A percentile compares a stretch with the other conserved stretches of the same genome.
Evolutionary conservation across 768 basidiomycete genomes (phyloP).

Genomic region (Phanerodontia chrysosporium): DNA sequence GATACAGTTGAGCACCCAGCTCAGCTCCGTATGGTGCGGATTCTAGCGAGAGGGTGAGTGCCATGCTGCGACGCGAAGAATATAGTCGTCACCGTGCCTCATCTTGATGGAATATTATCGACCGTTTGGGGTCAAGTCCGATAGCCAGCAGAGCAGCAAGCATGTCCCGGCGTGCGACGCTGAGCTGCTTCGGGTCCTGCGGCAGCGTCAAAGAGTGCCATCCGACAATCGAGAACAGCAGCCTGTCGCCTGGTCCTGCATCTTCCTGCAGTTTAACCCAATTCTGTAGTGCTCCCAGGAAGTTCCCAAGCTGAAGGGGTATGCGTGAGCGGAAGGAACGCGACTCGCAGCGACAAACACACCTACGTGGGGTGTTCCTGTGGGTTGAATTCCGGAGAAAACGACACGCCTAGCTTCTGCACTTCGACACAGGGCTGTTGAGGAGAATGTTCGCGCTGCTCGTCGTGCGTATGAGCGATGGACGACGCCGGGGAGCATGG

Average conservation of each 20-base stretch:
- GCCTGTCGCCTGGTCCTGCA: slow-evolving; percentile 50
- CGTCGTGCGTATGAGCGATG: neutral
- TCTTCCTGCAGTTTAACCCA: slow-evolving; percentile 80
- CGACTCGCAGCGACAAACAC: neutral
- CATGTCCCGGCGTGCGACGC: slow-evolving; percentile 65
- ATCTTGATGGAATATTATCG: slow-evolving; percentile 83
- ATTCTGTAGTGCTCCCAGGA: slow-evolving; percentile 84
- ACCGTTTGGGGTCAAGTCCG: slow-evolving; percentile 75
- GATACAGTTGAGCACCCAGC: slow-evolving; percentile 86
- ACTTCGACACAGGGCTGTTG: neutral
- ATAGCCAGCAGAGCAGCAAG: slow-evolving; percentile 80
- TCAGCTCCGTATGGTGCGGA: slow-evolving; percentile 76
- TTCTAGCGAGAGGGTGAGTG: slow-evolving; percentile 44
- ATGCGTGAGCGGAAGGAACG: neutral
- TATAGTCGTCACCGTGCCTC: slow-evolving; percentile 48
- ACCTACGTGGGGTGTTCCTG: slow-evolving; percentile 83
- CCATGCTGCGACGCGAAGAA: neutral
- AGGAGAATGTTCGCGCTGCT: neutral
- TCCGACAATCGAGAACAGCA: slow-evolving; percentile 87
- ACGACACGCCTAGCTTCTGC: slow-evolving; percentile 37
- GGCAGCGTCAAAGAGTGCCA: slow-evolving; percentile 94
- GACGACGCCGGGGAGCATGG: neutral
- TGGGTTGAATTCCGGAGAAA: slow-evolving; percentile 93
- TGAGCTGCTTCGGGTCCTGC: slow-evolving; percentile 67
- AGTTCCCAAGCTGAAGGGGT: slow-evolving; percentile 76